Evolutionary conservation across 768 basidiomycete species (phyloP), one percentile per base, ranked within the genome.

Genomic region (Butyriboletus loyo): DNA sequence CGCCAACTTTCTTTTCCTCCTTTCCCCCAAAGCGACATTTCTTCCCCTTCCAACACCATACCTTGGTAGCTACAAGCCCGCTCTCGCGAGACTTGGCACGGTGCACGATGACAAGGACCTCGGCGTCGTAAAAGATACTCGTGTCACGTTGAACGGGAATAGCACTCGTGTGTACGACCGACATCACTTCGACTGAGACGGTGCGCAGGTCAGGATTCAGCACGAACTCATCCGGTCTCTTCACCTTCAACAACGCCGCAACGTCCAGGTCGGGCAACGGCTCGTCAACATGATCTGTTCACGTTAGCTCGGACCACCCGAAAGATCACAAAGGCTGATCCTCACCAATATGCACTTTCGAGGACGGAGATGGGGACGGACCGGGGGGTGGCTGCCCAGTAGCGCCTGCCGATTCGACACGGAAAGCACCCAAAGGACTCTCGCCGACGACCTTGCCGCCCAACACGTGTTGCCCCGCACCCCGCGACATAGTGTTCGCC

Each of bases 11-110:
- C 49, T 70, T 76, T 59, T 81, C 79, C 57, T 91, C 91, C 41
- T 71, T 73, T 43, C 86, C 83, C 1, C 80, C 80, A 28, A 77
- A 59, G 21, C 67, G 72, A 41, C 79, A 75, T 35, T 73, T 73
- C 48, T 76, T 81, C 0, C 91, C 91, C 17, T 73, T 71, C 91
- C 91, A 93, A 21, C 79, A 80, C 89, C 89, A 92, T 17, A 92
- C 78, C 21, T 75, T 77, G 6, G 85, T 90, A 24, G 75, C 74
- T 4, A 82, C 89, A 15, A 92, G 74, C 13, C 86, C 85, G 31
- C 69, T 83, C n/a, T 77, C 72, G 50, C 73, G 81, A 0, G 79
- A 79, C 66, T 91, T 92, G 22, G 72, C 77, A 14, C 90, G 79
- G 64, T 89, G 79, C 14, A 92, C 74, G 46, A 92, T 75, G 1